phyloP scores from a whole-genome alignment of 1,284 basidiomycete genomes.

The Ceratobasidium sp. region DNA sequence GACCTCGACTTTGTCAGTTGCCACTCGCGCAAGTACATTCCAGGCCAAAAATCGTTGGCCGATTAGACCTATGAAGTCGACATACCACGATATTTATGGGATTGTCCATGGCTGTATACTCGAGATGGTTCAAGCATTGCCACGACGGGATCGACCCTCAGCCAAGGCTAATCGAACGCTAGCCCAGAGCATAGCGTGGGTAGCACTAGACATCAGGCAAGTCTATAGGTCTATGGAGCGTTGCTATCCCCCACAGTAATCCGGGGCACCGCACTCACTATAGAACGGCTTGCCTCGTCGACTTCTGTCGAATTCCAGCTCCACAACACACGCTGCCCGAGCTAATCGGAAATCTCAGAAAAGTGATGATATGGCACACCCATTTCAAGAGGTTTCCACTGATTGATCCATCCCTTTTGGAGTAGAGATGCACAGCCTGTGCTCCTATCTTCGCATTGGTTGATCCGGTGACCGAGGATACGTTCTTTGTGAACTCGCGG shows the following conservation, averaged over 20 bases:
- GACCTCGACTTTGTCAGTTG: background rate
- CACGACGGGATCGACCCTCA: conserved; percentile 35
- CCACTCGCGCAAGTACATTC: too few species aligned
- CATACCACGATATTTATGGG: background rate
- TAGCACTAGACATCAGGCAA: conserved; percentile 19
- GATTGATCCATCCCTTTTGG: conserved; percentile 17
- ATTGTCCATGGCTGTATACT: conserved; percentile 13
- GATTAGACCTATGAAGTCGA: conserved; percentile 15
- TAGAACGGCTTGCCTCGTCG: conserved; percentile 32
- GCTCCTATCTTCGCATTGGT: conserved; percentile 25
- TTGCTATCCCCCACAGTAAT: background rate
- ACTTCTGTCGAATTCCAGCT: conserved; percentile 35
- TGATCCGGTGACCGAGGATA: conserved; percentile 22
- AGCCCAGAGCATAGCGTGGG: conserved; percentile 24
- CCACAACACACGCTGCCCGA: conserved; percentile 32
- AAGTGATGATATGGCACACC: conserved; percentile 34
- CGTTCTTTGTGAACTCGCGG: conserved; percentile 24
- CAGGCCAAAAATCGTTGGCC: background rate
- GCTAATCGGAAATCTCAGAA: conserved; percentile 38
- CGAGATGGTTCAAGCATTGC: background rate
- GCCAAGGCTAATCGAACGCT: conserved; percentile 10
- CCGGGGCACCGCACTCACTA: background rate
- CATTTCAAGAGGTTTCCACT: conserved; percentile 1
- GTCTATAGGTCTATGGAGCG: background rate
- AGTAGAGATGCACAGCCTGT: conserved; percentile 33